These are phyloP conservation scores for Elongisporangium anandrum DNA, from an alignment of 352 stramenopile genomes.

Conservation along the genomic window DNA sequence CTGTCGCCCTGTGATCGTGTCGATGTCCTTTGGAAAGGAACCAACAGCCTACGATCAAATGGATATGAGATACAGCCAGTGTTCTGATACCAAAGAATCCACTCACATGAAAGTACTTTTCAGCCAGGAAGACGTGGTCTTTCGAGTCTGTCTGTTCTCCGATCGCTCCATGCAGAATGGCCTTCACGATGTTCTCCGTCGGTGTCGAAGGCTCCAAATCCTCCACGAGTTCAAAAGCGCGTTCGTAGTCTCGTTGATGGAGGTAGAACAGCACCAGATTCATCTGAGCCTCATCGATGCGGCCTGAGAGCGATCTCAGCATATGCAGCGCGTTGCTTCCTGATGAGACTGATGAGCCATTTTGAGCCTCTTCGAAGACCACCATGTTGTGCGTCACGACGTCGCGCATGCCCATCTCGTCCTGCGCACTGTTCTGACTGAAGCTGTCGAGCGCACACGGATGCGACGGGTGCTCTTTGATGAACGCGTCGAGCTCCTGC, in stretches of 20 bases:
- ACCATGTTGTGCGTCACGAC: slow-evolving; percentile 49
- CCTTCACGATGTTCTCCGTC: slow-evolving; percentile 49
- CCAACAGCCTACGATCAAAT: slow-evolving; percentile 29
- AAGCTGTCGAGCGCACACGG: slow-evolving; percentile 11
- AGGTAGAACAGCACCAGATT: slow-evolving; percentile 58
- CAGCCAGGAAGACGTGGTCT: slow-evolving; percentile 67
- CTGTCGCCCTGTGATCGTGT: slow-evolving; percentile 69
- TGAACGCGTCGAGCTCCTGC: slow-evolving; percentile 83
- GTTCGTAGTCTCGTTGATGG: slow-evolving; percentile 37
- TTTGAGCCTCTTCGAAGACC: slow-evolving; percentile 34
- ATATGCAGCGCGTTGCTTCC: slow-evolving; percentile 5
- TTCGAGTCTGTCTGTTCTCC: slow-evolving; percentile 53
- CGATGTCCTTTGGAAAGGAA: slow-evolving; percentile 30
- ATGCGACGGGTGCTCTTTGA: slow-evolving; percentile 39
- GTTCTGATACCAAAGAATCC: not conserved
- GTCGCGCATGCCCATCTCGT: slow-evolving; percentile 19
- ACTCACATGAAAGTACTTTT: slow-evolving; percentile 62
- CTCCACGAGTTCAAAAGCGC: slow-evolving; percentile 56
- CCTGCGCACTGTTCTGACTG: slow-evolving; percentile 2
- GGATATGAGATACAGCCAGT: not conserved
- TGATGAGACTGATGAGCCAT: not conserved
- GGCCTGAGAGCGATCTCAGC: slow-evolving; percentile 27
- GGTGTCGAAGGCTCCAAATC: slow-evolving; percentile 37
- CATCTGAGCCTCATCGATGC: slow-evolving; percentile 42
- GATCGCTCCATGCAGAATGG: slow-evolving; percentile 52